These are phyloP conservation scores for Hymenotorrendiella dingleyae DNA, from an alignment of 2,329 filamentous ascomycete genomes.

Conservation along the genomic window DNA sequence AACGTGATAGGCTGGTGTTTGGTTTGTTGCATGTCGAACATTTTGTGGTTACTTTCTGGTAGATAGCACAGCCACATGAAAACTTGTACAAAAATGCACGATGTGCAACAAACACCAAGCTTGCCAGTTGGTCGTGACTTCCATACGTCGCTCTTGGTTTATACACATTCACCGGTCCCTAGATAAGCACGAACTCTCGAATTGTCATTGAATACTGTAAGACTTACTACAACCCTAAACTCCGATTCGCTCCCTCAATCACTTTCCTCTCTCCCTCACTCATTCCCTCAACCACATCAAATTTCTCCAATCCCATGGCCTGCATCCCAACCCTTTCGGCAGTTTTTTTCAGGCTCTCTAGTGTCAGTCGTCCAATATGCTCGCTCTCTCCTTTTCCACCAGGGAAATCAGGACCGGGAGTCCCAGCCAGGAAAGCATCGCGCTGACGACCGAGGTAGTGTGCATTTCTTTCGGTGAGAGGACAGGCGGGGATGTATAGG, in stretches of 20 bases:
- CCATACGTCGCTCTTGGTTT: no score
- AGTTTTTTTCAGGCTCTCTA: slow-evolving; percentile 25
- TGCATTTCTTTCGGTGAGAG: slow-evolving; percentile 69
- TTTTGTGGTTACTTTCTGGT: no score
- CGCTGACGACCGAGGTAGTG: slow-evolving; percentile 66
- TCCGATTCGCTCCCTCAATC: slow-evolving; percentile 3
- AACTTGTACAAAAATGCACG: no score
- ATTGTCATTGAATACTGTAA: no score
- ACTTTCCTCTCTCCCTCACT: slow-evolving; percentile 2
- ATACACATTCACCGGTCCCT: no score
- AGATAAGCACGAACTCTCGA: no score
- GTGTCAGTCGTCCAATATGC: slow-evolving; percentile 41
- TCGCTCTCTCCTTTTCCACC: slow-evolving; percentile 61
- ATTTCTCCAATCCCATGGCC: slow-evolving; percentile 49
- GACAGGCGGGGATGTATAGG: slow-evolving; percentile 83
- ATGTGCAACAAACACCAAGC: no score
- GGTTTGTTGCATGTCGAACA: no score
- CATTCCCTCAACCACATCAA: not conserved
- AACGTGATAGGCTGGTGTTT: no score
- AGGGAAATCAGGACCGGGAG: slow-evolving; percentile 64
- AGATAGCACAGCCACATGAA: no score
- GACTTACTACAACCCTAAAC: slow-evolving; percentile 5
- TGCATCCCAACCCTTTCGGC: slow-evolving; percentile 45
- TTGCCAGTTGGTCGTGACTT: no score
- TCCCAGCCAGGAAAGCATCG: slow-evolving; percentile 62